Evolutionary conservation across 805 yeast genomes (phyloP), one percentile per base, ranked within the genome.

Genomic region (Candida maesae): DNA sequence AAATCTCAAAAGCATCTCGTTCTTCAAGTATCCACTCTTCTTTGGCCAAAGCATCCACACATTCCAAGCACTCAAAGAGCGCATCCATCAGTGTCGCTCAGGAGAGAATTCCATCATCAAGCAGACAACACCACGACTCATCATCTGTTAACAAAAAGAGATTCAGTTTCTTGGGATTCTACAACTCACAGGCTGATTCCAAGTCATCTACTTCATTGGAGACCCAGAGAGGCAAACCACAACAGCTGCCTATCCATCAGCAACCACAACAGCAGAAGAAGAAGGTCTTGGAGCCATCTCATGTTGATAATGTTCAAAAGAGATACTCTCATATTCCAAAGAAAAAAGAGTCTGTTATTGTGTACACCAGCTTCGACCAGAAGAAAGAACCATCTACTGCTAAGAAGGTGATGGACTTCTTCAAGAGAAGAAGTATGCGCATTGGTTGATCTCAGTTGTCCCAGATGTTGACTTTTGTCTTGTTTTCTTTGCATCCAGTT

Each of bases 371-470:
- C 37, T 53, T 57, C 39, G 55, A 50, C 33, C 58, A 51, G 38
- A 58, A 53, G 40, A 78, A 74, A 50, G 86, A 80, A 50, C 78
- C 79, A 16, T 80, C 89, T 35, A 82, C 93, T 2, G 88, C 93
- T 5, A 78, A 80, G 56, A 79, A 78, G 53, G 89, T 83, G 9
- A 77, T 83, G 73, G 90, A 82, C 59, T 83, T 83, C 59, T 82
- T 83, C 67, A 81, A 81, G 58, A 73, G 90, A 63, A 75, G 86
- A 63, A 77, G 73, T 48, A 59, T 66, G 62, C 50, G 61, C 14
- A 46, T 47, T 36, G 41, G 41, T 31, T 17, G 18, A 28, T 28
- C 31, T 28, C 13, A 8, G n/a, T n/a, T n/a, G n/a, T n/a, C n/a
- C n/a, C 27, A 5, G 12, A 21, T 32, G 26, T 9, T 25, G 28